A percentile compares a stretch with the other conserved stretches of the same genome.
These are phyloP conservation scores for Podospora bellae-mahoneyi DNA, from an alignment of 495 filamentous ascomycete species.

Conservation along the genomic window DNA sequence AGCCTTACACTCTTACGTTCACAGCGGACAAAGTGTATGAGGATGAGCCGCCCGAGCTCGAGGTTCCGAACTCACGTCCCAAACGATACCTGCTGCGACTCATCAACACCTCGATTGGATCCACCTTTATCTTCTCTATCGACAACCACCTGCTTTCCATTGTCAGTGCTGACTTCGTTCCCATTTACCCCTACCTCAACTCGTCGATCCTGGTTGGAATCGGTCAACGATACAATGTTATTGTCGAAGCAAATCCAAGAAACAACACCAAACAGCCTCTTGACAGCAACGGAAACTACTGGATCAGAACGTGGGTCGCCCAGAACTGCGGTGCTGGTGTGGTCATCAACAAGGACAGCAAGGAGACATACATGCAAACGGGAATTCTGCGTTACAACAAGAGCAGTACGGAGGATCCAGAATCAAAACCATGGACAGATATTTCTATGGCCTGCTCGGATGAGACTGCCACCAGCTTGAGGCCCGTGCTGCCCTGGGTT, in stretches of 20 bases:
- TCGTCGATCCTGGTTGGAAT: constrained; percentile 54
- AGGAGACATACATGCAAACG: constrained; percentile 34
- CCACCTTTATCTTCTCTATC: constrained; percentile 48
- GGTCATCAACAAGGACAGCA: constrained; percentile 22
- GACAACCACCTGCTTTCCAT: constrained; percentile 55
- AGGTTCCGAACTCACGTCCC: constrained; percentile 25
- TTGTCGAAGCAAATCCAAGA: constrained; percentile 55
- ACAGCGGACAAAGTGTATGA: background rate
- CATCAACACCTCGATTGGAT: constrained; percentile 54
- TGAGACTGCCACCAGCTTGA: constrained; percentile 22
- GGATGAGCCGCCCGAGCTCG: constrained; percentile 33
- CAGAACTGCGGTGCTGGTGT: constrained; percentile 21
- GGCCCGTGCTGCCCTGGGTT: constrained; percentile 25
- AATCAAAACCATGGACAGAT: constrained; percentile 21
- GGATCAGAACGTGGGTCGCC: constrained; percentile 46
- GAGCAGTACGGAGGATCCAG: constrained; percentile 27
- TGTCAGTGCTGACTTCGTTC: constrained; percentile 51
- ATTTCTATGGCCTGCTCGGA: constrained; percentile 19
- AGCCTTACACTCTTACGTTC: constrained; percentile 7
- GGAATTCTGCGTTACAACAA: constrained; percentile 33
- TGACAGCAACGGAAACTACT: constrained; percentile 49
- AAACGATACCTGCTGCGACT: constrained; percentile 52
- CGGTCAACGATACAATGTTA: constrained; percentile 68
- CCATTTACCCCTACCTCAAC: constrained; percentile 46
- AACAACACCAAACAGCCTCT: constrained; percentile 22